Percentiles rank a stretch among this genome's conserved stretches.
Evolutionary conservation across 176 grass and related monocot species (phyloP).

Genomic region (Poa annua): DNA sequence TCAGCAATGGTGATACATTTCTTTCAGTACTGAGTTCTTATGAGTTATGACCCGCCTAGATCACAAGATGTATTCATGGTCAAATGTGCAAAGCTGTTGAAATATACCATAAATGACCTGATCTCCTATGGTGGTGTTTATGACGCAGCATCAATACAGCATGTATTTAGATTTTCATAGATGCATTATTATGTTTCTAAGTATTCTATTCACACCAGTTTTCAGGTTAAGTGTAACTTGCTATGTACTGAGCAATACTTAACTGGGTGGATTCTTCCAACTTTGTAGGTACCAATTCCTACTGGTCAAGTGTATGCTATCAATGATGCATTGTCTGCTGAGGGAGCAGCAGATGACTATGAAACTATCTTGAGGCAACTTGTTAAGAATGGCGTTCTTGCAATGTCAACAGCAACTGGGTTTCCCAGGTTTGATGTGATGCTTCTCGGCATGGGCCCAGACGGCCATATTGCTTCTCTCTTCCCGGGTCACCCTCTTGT

Average conservation of each 20-base stretch:
- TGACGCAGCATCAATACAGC: not conserved
- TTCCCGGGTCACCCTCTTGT: conserved; percentile 92
- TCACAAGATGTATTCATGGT: not conserved
- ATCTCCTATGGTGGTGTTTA: not conserved
- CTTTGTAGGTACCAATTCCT: conserved; percentile 80
- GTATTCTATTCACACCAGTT: conserved; percentile 4
- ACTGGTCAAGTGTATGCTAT: conserved; percentile 85
- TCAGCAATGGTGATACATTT: not conserved
- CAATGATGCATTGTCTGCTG: conserved; percentile 85
- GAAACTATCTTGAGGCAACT: conserved; percentile 79
- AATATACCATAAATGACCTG: not conserved
- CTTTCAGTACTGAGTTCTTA: not conserved
- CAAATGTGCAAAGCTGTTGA: not conserved
- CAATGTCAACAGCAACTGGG: conserved; percentile 54
- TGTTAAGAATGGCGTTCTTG: conserved; percentile 62
- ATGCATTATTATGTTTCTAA: not conserved
- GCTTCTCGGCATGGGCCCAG: conserved; percentile 96
- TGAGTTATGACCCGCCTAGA: not conserved
- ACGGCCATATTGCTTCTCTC: conserved; percentile 95
- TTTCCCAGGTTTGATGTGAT: conserved; percentile 83
- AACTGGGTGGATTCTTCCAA: conserved; percentile 19
- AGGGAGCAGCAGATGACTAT: conserved; percentile 89
- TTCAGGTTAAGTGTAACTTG: conserved; percentile 3
- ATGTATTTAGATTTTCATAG: not conserved
- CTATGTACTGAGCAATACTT: not conserved